Base-by-base conservation (phyloP, 2,329 filamentous ascomycete species). In the Trichoderma breve region DNA sequence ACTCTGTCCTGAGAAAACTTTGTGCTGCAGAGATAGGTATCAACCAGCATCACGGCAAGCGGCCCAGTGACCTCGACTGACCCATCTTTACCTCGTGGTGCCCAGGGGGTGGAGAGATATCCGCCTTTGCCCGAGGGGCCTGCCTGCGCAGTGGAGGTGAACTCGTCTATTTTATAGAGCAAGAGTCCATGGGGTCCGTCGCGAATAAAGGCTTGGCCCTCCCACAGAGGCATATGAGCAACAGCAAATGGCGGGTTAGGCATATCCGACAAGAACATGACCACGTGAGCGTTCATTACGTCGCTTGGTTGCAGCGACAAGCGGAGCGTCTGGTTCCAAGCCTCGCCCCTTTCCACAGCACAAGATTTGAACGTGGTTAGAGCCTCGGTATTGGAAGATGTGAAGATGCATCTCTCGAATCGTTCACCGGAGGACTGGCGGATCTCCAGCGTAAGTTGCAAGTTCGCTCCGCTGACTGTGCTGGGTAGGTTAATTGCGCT, bases 161-260 rank as follows among this genome's bases (percentile, higher is more conserved):
- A 89, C 79, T 98, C 97, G 77, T 99, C 97, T 77, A 97, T 93
- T 75, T 92, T 93, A 84, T 98, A 97, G 58, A 99, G 83, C 2
- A 97, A 84, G 63, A 98, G 83, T 3, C 90, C 90, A 79, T 98
- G 95, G 24, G 89, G 83, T 0, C 95, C 95, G 78, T 99, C 95
- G 62, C 91, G 88, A 65, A 97, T 89, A 78, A 99, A 99, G 0
- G 96, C 95, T 72, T 94, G 90, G 28, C 93, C 89, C 66, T 95
- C 93, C 96, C 97, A 99, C 2, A 99, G 85, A 0, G 96, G 96
- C 84, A 99, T 91, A 86, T 97, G 95, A 15, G 93, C 93, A 57
- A 98, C 86, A 3, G 96, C 95, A 80, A 98, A 98, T 0, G 96
- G 94, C 60, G 93, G 91, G 70, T 92, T 91, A 0, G 95, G 94